Base-by-base conservation (phyloP, 2,329 filamentous ascomycete genomes). In the Dactylonectria estremocensis region DNA sequence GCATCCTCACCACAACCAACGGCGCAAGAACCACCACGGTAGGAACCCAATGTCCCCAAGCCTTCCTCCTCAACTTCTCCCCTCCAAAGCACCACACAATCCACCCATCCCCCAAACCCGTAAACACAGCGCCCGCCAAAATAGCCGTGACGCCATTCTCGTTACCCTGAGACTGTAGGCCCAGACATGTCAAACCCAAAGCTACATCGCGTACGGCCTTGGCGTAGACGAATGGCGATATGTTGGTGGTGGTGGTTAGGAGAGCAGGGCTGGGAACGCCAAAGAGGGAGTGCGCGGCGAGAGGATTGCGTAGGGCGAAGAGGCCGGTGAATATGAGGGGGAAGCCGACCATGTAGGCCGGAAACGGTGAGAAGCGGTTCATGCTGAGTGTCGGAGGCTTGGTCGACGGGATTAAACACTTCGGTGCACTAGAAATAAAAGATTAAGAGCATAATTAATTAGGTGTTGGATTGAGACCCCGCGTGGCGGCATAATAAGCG, bases 151-250 rank as follows among this genome's bases (percentile, higher is more conserved):
- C 57, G 20, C 57, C 46, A 8, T 35, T 14, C n/a, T 45, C 33
- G 18, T 60, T 52, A 18, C 48, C 48, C 5, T 14, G 7, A 22
- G 24, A 22, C 5, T 52, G 48, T 33, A 60, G 46, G 33, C 20
- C 57, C 20, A 52, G 3, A 28, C 48, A 52, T 13, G 57, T 43
- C n/a, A 52, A 6, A 13, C 57, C 46, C 18, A 60, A 11, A 8
- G 57, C 57, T 22, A 52, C 16, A 33, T 60, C 46, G 46, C 57
- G 57, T 6, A 45, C 31, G n/a, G 57, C 46, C 14, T 43, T 60
- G 57, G 46, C 46, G 33, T 52, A 60, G 20, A 60, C 33, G 13
- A 60, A 60, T 2, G 57, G 57, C 1, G 57, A 60, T n/a, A 43
- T 28, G 24, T 54, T 54, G 46, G 9, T 49, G 16, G 45, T 48